Evolutionary conservation across 2,329 filamentous ascomycete species (phyloP).

Genomic region (Venturia nashicola): DNA sequence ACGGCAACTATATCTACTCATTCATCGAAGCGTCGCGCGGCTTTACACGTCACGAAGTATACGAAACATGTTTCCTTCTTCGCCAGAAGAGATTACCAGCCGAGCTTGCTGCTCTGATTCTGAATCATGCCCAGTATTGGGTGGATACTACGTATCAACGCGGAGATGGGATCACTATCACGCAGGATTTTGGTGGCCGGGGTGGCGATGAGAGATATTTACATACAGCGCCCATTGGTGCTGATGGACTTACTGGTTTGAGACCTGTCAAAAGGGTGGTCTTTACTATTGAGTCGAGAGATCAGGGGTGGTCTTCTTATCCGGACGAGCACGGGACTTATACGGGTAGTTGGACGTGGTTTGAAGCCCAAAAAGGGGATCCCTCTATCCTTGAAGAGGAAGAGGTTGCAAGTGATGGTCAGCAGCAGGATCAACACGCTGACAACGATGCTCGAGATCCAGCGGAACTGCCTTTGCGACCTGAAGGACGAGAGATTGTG

Average conservation of each 20-base stretch:
- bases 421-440: background rate
- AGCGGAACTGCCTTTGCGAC: background rate
- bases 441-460: background rate
- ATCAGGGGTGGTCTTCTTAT: conserved; percentile 4
- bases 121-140: conserved; percentile 5
- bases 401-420: background rate
- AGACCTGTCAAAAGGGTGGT: conserved; percentile 2
- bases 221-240: background rate
- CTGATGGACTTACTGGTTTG: background rate
- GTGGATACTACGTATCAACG: background rate
- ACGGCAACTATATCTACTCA: background rate
- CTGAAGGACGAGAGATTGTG: background rate
- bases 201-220: background rate
- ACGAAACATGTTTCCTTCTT: conserved; percentile 1
- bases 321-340: conserved; percentile 2
- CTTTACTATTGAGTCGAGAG: background rate
- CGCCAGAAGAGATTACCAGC: conserved; percentile 1
- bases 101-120: conserved; percentile 1
- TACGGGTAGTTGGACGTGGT: conserved; percentile 7
- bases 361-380: background rate
- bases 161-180: background rate
- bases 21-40: background rate
- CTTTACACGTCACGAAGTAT: background rate
- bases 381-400: no score
- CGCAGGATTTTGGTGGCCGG: background rate